Evolutionary conservation across 495 filamentous ascomycete genomes (phyloP), one percentile per base, ranked within the genome.

Genomic region (Chlorociboria aeruginascens): DNA sequence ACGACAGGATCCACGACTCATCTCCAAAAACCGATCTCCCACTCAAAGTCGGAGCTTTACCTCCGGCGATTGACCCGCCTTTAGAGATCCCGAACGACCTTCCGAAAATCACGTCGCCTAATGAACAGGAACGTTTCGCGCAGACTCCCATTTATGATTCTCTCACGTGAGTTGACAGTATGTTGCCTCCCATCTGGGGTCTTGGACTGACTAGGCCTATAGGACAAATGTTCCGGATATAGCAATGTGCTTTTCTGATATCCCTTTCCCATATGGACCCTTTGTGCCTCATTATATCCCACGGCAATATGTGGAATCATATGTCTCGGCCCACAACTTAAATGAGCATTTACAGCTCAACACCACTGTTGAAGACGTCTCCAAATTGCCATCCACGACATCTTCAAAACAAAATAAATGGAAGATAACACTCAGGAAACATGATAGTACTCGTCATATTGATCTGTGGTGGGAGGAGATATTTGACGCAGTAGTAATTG

Each of bases 141-240:
- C 53, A 61, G 46, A 74, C 70, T 6, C 68, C 71, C 0, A 66
- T 74, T 16, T 73, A 74, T 47, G 49, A 52, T 11, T 63, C 62
- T 28, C 51, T 74, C 32, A 74, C 71, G 69, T 73, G 43, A 54
- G 67, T 41, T 35, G 6, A 8, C 49, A 31, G 3, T 38, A 51
- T 34, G 51, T 38, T 13, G 13, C n/a, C 3, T 40, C 31, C 20
- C n/a, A 9, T 32, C 25, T 34, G 3, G 13, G 25, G 29, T n/a
- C 20, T 9, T 1, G 7, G 35, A 31, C 14, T 31, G 49, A 32
- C 45, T 9, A 38, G 9, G 30, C 13, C 20, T 31, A 20, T 37
- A 71, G 69, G 29, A 72, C 71, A 14, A 74, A 74, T 46, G 69
- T 73, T 0, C 71, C 69, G 11, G 62, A 64, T 13, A 68, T 72